A percentile compares a stretch with the other conserved stretches of the same genome.
These are phyloP conservation scores for Lomentospora prolificans DNA, from an alignment of 2,329 filamentous ascomycete genomes.

Conservation along the genomic window DNA sequence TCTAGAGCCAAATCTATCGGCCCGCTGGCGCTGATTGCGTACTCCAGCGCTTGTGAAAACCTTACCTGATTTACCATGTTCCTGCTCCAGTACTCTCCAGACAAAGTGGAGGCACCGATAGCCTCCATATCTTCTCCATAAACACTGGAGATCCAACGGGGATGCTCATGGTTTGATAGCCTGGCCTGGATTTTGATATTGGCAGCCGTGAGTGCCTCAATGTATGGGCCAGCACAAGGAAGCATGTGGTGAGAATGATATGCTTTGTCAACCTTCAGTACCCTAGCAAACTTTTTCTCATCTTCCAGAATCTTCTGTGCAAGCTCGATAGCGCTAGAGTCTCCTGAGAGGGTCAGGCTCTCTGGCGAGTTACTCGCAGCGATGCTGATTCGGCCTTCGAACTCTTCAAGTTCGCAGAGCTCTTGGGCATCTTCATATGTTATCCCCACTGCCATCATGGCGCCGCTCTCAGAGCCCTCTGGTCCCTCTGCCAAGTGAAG, in stretches of 20 bases:
- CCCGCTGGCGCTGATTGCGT: neutral
- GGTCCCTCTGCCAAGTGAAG: neutral
- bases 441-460: constrained; percentile 20
- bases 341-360: constrained; percentile 26
- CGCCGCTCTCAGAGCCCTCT: constrained; percentile 12
- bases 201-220: constrained; percentile 14
- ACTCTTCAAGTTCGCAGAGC: constrained; percentile 8
- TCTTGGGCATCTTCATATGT: neutral
- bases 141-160: neutral
- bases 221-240: constrained; percentile 16
- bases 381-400: constrained; percentile 15
- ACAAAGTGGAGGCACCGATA: neutral
- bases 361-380: constrained; percentile 27
- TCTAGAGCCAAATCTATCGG: constrained; percentile 18
- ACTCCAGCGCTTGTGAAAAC: constrained; percentile 28
- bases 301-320: constrained; percentile 1
- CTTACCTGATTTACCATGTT: constrained; percentile 36
- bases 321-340: constrained; percentile 15
- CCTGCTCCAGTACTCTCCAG: constrained; percentile 30
- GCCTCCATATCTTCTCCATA: neutral
- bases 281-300: constrained; percentile 13
- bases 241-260: constrained; percentile 24
- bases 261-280: constrained; percentile 13
- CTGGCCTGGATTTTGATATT: neutral
- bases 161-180: constrained; percentile 11